Percentiles rank a stretch among this genome's conserved stretches.
Evolutionary conservation across 2,329 filamentous ascomycete species (phyloP).

Genomic region (Cercospora brassicicola): DNA sequence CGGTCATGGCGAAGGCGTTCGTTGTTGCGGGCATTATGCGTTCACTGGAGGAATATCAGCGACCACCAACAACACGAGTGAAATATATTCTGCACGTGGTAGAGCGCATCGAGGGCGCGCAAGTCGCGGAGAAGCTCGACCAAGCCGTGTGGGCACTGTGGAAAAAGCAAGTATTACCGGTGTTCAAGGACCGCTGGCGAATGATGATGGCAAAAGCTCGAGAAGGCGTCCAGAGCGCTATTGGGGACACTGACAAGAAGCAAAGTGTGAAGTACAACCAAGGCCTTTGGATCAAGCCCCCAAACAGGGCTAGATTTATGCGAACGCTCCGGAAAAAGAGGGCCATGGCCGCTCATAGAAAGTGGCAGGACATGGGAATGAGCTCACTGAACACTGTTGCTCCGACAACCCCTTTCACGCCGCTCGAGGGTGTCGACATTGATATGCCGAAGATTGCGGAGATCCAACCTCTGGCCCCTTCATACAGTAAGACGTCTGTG

Average conservation of each 20-base stretch:
- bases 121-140: constrained; percentile 42
- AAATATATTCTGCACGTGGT: constrained; percentile 50
- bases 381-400: background rate
- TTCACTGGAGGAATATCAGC: constrained; percentile 41
- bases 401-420: background rate
- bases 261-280: background rate
- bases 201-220: background rate
- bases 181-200: background rate
- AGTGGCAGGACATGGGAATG: too few species aligned
- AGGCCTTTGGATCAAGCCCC: background rate
- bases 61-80: constrained; percentile 40
- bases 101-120: constrained; percentile 44
- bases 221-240: background rate
- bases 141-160: constrained; percentile 25
- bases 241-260: background rate
- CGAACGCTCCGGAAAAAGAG: background rate
- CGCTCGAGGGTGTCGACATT: background rate
- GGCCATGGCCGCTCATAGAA: background rate
- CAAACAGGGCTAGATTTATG: background rate
- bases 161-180: constrained; percentile 6
- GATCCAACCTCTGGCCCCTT: background rate
- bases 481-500: too few species aligned
- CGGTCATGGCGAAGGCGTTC: constrained; percentile 50
- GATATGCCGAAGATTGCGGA: background rate
- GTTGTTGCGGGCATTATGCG: constrained; percentile 53